Base-by-base conservation (phyloP, 2,329 filamentous ascomycete species). In the Alternaria alternata region DNA sequence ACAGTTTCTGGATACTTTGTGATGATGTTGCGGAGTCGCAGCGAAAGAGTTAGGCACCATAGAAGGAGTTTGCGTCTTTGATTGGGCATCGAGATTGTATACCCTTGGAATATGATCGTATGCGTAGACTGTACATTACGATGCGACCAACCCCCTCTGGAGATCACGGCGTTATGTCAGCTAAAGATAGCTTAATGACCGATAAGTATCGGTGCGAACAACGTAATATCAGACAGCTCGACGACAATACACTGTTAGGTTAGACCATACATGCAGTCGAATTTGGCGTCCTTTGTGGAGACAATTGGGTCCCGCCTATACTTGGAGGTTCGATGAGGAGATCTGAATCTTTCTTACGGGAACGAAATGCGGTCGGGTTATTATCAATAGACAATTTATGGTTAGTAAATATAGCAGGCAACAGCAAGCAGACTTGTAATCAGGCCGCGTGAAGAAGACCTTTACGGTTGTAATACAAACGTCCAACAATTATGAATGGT, bases 71-170 rank as follows among this genome's bases (percentile, higher is more conserved):
- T 26, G 46, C 4, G 20, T 18, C 14, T 26, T 49, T 34, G 3
- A 1, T 30, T 43, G 20, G 24, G 18, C 8, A 12, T 11, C 16
- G 14, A 4, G 32, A 38, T 32, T 36, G 30, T 14, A 49, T 20
- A 20, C 20, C 34, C 18, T 20, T 18, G 14, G 20, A 16, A 12
- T 38, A 49, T 24, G 20, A 38, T 49, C 46, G 30, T 49, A 36
- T 14, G 20, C 32, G 26, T 49, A 38, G 46, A 49, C 32, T 49
- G 32, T 49, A 38, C 20, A 38, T 38, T 49, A 49, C 46, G 46
- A 49, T 38, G 11, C 20, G 32, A 49, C 11, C 5, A 34, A 49
- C 6, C 46, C 46, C 20, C 30, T 49, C 32, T 38, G 30, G 20
- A 1, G 11, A 49, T 49, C 14, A 38, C 14, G 14, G 20, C 32